A percentile compares a stretch with the other conserved stretches of the same genome.
These are phyloP conservation scores for Botryotinia globosa DNA, from an alignment of 2,329 filamentous ascomycete genomes.

Conservation along the genomic window DNA sequence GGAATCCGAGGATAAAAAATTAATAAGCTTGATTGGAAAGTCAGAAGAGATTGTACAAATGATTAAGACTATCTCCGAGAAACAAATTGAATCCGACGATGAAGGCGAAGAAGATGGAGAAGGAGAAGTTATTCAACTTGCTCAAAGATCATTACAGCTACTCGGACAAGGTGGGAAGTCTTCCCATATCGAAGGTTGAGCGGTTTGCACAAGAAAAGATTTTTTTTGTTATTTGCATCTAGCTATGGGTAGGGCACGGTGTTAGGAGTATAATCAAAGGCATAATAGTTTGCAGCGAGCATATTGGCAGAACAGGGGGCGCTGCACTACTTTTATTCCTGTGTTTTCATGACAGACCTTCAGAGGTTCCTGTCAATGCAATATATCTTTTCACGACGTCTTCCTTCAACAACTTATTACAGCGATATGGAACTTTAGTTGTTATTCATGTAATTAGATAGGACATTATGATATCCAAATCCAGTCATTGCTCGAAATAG, in stretches of 20 bases:
- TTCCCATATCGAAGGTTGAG: conserved; percentile 74
- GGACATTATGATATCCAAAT: conserved; percentile 38
- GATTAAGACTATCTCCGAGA: conserved; percentile 87
- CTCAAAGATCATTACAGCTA: conserved; percentile 84
- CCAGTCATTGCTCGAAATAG: conserved; percentile 14
- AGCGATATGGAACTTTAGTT: conserved; percentile 31
- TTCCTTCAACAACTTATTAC: conserved; percentile 33
- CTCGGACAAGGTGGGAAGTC: conserved; percentile 74
- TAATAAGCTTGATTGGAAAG: conserved; percentile 86
- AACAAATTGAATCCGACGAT: conserved; percentile 81
- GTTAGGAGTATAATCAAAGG: conserved; percentile 38
- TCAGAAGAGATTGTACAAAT: conserved; percentile 89
- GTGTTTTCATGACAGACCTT: conserved; percentile 25
- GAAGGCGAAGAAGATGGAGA: conserved; percentile 88
- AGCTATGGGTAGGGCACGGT: conserved; percentile 37
- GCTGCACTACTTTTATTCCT: conserved; percentile 26
- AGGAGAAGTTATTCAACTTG: conserved; percentile 86
- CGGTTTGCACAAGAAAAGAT: conserved; percentile 31
- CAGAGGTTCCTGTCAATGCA: conserved; percentile 24
- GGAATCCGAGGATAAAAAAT: conserved; percentile 86
- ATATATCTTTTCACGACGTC: conserved; percentile 32
- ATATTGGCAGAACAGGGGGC: conserved; percentile 36
- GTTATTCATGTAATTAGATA: conserved; percentile 41
- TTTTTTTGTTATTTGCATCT: conserved; percentile 38
- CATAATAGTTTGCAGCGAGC: conserved; percentile 38